Base-by-base conservation (phyloP, 768 basidiomycete genomes). In the Rhodotorula graminis region DNA sequence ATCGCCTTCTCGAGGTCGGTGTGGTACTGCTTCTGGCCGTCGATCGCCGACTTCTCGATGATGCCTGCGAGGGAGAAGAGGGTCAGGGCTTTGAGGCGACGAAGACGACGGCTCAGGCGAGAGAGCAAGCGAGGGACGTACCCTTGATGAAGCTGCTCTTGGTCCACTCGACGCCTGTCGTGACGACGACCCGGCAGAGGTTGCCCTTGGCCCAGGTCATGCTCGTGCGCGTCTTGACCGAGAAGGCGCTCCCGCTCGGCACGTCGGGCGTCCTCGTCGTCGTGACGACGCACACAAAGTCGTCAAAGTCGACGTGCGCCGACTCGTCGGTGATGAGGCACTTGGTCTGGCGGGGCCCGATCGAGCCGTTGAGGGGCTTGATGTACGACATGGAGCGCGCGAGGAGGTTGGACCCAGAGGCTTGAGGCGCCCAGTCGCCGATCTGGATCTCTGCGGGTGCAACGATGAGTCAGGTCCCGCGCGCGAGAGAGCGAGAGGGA, bases 131-230 rank as follows among this genome's bases (percentile, higher is more conserved):
- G 18, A 14, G 42, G 42, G 25, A 74, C 83, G 75, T 69, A 93
- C 93, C 90, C 82, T 91, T 95, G 81, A 99, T 93, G 82, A 97
- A 98, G 82, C 92, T 94, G 77, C 93, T 86, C 57, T 94, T 94
- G 0, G 91, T 92, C 93, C 95, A 99, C 71, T 97, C 94, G 3
- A 98, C 91, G 74, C 90, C 87, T 9, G 90, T 92, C 55, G 92
- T 93, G 8, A 98, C 91, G 19, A 93, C 74, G 23, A 99, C 87
- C 69, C 85, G 87, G 12, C 90, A 90, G 33, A 88, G 86, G 64
- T 89, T 85, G 8, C 85, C 82, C 64, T 89, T 89, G 19, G 92
- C 93, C 93, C 93, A 99, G 84, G 87, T 98, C 60, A 98, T 84
- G 80, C 95, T 97, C 21, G 94, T 96, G 77, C 88, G 83, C 25